Percentiles rank a stretch among this genome's conserved stretches.
phyloP scores from a whole-genome alignment of 768 basidiomycete genomes.

The Suillus occidentalis region DNA sequence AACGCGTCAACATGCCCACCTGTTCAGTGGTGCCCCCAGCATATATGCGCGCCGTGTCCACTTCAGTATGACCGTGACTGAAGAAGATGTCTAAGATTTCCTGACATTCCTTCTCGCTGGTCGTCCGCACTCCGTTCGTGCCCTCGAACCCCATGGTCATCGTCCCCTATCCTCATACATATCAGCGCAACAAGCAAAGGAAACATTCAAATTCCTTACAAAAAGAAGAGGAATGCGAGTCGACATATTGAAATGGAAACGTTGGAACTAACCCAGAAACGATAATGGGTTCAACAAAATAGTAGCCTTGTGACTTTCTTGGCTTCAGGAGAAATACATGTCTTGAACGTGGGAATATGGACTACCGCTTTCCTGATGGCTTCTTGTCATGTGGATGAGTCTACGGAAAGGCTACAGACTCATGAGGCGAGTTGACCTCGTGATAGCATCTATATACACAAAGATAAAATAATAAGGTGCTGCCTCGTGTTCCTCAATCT shows the following conservation, averaged over 20 bases:
- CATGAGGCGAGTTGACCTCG: background rate
- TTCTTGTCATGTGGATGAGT: slow-evolving; percentile 1
- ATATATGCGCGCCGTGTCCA: slow-evolving; percentile 55
- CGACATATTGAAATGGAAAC: background rate
- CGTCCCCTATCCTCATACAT: slow-evolving; percentile 38
- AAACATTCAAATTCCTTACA: background rate
- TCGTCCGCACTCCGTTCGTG: slow-evolving; percentile 41
- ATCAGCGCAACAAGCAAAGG: background rate
- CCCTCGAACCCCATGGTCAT: slow-evolving; percentile 46
- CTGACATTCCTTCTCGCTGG: slow-evolving; percentile 37
- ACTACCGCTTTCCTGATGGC: background rate
- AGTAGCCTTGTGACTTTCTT: background rate
- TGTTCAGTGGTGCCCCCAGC: slow-evolving; percentile 56
- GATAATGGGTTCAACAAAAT: slow-evolving; percentile 1
- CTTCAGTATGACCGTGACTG: slow-evolving; percentile 40
- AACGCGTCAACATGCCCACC: slow-evolving; percentile 22
- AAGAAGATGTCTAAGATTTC: slow-evolving; percentile 47
- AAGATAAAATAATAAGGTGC: background rate
- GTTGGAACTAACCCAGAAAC: too few species aligned
- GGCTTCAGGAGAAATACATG: background rate
- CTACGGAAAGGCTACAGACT: background rate
- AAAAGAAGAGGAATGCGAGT: slow-evolving; percentile 12
- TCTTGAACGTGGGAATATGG: background rate
- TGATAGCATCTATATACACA: background rate
- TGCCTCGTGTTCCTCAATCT: background rate